Evolutionary conservation across 202 grass and related monocot genomes (phyloP), one percentile per base, ranked within the genome.

Genomic region (Schoenoplectus triqueter): DNA sequence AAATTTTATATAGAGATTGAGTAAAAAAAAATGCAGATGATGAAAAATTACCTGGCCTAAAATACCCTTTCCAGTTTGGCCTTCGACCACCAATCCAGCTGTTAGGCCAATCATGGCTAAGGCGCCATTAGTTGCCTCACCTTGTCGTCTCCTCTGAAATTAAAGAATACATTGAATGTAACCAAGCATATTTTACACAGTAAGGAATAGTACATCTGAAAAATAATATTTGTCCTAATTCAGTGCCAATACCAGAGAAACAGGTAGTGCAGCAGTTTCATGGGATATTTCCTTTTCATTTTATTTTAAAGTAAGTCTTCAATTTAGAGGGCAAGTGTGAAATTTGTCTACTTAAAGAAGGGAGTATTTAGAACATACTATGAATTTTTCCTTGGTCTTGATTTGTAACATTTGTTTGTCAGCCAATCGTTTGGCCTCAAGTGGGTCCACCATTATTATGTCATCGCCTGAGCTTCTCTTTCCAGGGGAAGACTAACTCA

Each of bases 351-450:
- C 7, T 39, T 15, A 13, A 47, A 41, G 41, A 40, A 7, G 10
- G 10, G 8, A 57, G 21, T 41, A 57, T 15, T 77, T n/a, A n/a
- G 19, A 49, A 6, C 14, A 67, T 80, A 98, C 95, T 84, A 91
- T 92, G 11, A 95, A 78, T 71, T 93, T 94, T 87, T 98, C 91
- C 89, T 89, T 95, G 65, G 79, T 87, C 45, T 84, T 88, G 68
- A 98, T 94, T 94, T 98, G 68, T 89, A 92, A 84, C 95, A 98
- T 94, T 75, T 98, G 95, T 86, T 93, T 92, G 69, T 88, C 88
- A 46, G 95, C 95, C 86, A 98, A 90, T 45, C 88, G 88, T 89
- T 98, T 98, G 54, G 93, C 95, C 84, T 95, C 95, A 11, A 91
- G 47, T 67, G 95, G 95, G 86, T 98, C 95, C 78, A 98, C 95